phyloP scores from a whole-genome alignment of 1,139 yeast species.

The Pichia sp. region DNA sequence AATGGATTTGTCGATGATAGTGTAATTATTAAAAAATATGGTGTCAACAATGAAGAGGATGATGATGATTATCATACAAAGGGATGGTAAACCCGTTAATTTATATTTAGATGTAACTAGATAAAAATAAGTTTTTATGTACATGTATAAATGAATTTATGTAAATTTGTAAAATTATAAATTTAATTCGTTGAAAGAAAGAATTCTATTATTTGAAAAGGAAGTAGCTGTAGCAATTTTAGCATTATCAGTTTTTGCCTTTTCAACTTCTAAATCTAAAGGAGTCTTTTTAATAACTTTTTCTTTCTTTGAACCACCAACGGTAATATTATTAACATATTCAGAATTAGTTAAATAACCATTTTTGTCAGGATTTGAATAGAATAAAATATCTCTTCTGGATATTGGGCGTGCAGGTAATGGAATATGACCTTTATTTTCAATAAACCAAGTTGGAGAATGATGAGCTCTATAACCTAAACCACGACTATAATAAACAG shows the following conservation, averaged over 20 bases:
- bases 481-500: slow-evolving; percentile 58
- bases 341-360: slow-evolving; percentile 53
- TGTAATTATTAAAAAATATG: neutral
- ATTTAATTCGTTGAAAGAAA: slow-evolving; percentile 23
- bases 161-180: slow-evolving; percentile 5
- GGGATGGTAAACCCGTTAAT: slow-evolving; percentile 26
- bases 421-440: slow-evolving; percentile 73
- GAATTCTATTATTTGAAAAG: slow-evolving; percentile 20
- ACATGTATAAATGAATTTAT: neutral
- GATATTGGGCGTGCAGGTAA: slow-evolving; percentile 80
- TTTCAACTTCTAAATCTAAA: slow-evolving; percentile 16
- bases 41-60: slow-evolving; percentile 7
- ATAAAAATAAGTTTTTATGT: too few species aligned
- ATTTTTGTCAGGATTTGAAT: slow-evolving; percentile 62
- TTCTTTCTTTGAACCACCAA: slow-evolving; percentile 17
- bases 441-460: slow-evolving; percentile 62
- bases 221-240: slow-evolving; percentile 9
- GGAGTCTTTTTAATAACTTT: slow-evolving; percentile 13
- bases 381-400: slow-evolving; percentile 73
- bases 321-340: slow-evolving; percentile 22
- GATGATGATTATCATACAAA: slow-evolving; percentile 30
- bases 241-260: slow-evolving; percentile 2
- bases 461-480: slow-evolving; percentile 70
- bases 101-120: neutral
- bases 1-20: slow-evolving; percentile 3